A percentile compares a stretch with the other conserved stretches of the same genome.
These are phyloP conservation scores for Tuber brumale DNA, from an alignment of 495 filamentous ascomycete genomes.

Conservation along the genomic window DNA sequence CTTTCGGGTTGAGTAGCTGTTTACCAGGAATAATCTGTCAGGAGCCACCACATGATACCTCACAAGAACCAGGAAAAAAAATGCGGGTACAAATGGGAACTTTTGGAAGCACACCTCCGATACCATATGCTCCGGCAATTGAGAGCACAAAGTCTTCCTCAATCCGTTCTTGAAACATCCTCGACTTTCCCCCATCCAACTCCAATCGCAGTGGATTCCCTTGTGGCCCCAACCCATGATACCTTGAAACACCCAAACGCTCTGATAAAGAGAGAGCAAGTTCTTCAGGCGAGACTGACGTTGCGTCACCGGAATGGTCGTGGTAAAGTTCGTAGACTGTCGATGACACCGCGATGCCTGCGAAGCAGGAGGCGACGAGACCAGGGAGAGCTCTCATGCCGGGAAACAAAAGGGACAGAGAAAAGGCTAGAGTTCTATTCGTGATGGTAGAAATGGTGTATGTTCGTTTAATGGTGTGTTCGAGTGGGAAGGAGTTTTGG, in stretches of 20 bases:
- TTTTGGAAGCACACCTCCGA: neutral
- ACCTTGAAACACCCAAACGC: conserved; percentile 33
- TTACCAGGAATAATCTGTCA: neutral
- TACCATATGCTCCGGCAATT: conserved; percentile 16
- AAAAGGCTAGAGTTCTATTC: neutral
- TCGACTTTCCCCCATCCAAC: conserved; percentile 16
- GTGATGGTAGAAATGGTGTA: neutral
- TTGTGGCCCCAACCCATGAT: conserved; percentile 29
- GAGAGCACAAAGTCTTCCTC: conserved; percentile 37
- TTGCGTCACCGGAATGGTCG: conserved; percentile 15
- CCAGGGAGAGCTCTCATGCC: conserved; percentile 33
- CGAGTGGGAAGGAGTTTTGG: conserved; percentile 11
- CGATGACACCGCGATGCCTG: conserved; percentile 20
- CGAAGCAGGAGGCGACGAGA: conserved; percentile 33
- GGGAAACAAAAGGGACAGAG: neutral
- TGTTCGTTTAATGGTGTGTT: neutral
- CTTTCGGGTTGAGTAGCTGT: neutral
- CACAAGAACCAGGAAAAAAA: neutral
- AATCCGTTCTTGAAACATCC: conserved; percentile 7
- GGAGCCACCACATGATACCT: neutral
- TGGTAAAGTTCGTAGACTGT: conserved; percentile 12
- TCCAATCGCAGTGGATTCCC: conserved; percentile 22
- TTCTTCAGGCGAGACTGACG: conserved; percentile 30
- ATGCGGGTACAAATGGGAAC: neutral
- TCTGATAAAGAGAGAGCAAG: conserved; percentile 35